phyloP scores from a whole-genome alignment of 805 yeast genomes.

The Grigorovia humatica region DNA sequence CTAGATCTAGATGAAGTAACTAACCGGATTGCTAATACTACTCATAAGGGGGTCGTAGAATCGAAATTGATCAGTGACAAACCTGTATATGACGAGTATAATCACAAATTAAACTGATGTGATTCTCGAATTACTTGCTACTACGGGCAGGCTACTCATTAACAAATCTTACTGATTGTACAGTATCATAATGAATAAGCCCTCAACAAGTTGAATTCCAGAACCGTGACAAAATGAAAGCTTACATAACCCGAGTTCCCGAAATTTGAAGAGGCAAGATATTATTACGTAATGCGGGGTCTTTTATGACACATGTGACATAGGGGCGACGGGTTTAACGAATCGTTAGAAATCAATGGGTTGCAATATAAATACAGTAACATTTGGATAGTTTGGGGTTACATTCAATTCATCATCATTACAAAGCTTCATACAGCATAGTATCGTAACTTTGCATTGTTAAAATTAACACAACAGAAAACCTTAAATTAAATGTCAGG shows the following conservation, averaged over 20 bases:
- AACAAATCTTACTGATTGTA: neutral
- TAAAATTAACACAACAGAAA: too few species aligned
- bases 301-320: too few species aligned
- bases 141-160: too few species aligned
- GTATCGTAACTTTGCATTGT: neutral
- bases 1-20: constrained; percentile 42
- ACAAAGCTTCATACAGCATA: neutral
- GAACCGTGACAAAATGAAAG: too few species aligned
- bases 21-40: constrained; percentile 37
- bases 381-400: too few species aligned
- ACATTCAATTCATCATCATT: too few species aligned
- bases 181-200: neutral
- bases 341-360: too few species aligned
- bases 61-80: neutral
- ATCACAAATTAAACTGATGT: constrained; percentile 7
- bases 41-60: constrained; percentile 32
- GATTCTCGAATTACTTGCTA: neutral
- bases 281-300: too few species aligned
- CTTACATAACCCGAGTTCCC: too few species aligned
- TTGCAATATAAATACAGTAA: too few species aligned
- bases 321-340: too few species aligned
- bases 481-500: neutral
- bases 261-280: too few species aligned
- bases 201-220: neutral
- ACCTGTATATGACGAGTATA: constrained; percentile 11